Conservation (phyloP, 148 eudicot species). For the Silene latifolia region DNA sequence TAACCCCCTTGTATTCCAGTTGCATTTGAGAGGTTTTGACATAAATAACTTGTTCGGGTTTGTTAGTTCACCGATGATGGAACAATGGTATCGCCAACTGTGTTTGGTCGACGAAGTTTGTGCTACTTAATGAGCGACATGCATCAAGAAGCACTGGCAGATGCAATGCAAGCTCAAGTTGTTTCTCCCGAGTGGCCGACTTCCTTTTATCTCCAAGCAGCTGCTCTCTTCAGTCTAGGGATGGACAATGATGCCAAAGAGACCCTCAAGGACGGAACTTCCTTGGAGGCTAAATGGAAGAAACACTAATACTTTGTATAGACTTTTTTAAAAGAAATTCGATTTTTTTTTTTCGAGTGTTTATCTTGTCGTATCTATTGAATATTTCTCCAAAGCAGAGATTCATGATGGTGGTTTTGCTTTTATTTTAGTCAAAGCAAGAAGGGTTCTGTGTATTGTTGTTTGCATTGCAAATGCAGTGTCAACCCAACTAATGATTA, state of each 20-base stretch:
- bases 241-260: constrained; percentile 74
- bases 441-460: no score
- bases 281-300: constrained; percentile 49
- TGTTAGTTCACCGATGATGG: constrained; percentile 54
- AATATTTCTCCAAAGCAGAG: no score
- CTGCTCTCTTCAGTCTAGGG: constrained; percentile 67
- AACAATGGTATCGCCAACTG: constrained; percentile 62
- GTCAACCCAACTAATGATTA: no score
- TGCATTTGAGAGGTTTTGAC: not conserved
- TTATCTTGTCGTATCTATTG: not conserved
- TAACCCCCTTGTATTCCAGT: no score
- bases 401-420: not conserved
- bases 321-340: constrained; percentile 7
- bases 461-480: no score
- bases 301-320: constrained; percentile 36
- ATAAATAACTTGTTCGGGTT: not conserved
- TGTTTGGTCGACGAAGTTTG: constrained; percentile 59
- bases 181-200: constrained; percentile 72
- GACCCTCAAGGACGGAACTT: constrained; percentile 63
- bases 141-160: constrained; percentile 74
- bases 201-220: constrained; percentile 76
- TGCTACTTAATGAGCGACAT: constrained; percentile 61
- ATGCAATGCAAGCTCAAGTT: constrained; percentile 81
- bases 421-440: constrained; percentile 17
- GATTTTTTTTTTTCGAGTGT: constrained; percentile 14